Base-by-base conservation (phyloP, 192 early-diverging fungal genomes). In the Backusella parvicylindrica region DNA sequence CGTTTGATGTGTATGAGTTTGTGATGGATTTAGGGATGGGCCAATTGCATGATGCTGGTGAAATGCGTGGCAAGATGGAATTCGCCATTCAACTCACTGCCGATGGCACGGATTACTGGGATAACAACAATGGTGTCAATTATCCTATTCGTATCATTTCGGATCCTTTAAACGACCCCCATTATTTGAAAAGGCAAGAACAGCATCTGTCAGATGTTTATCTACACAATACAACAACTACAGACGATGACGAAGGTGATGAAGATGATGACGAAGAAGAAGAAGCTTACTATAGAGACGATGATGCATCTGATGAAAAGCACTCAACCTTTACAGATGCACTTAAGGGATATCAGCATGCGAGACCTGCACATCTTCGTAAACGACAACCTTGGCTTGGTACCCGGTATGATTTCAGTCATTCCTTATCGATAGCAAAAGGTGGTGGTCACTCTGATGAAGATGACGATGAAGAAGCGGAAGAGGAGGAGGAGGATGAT, bases 121-220 rank as follows among this genome's bases (percentile, higher is more conserved):
- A 98, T 87, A 98, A 95, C 82, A 98, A 98, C 86, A 75, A 80
- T 50, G 93, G 92, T 47, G 74, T 83, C 67, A 96, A 98, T 85
- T 95, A 95, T 85, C 83, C 88, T 70, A 83, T 93, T 67, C 49
- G 38, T 7, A 26, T 73, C 1, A 18, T 73, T 31, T 23, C 63
- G 4, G 72, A 73, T 32, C 35, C 72, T n/a, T 32, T 41, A 23
- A 63, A 73, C 30, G 36, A 31, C 26, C 68, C 68, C 15, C 13
- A 15, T 30, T 3, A 35, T n/a, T 18, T 30, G 7, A 12, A 64
- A 3, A 33, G 12, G 15, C 12, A 60, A 13, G 53, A 50, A 50
- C 3, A 23, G 5, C n/a, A 50, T n/a, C n/a, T n/a, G n/a, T n/a
- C n/a, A 23, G 18, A 50, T 13, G 40, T 13, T 11, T 13, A 41